Evolutionary conservation across 768 basidiomycete genomes (phyloP).

Genomic region (Kwoniella bestiolae): DNA sequence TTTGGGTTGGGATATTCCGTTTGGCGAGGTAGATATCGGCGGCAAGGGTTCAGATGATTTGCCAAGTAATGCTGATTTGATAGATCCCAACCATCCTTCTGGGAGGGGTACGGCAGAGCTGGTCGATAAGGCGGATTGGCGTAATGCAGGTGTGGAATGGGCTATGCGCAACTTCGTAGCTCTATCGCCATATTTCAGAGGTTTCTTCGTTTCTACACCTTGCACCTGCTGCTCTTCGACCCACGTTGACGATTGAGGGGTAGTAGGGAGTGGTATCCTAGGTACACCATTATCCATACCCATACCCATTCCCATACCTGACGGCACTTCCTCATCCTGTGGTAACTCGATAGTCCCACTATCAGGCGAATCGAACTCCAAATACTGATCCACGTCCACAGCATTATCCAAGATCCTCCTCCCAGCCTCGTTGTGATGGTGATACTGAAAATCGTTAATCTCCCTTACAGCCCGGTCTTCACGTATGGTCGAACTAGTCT

Average conservation of each 20-base stretch:
- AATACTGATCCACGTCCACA: conserved; percentile 16
- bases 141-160: conserved; percentile 41
- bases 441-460: conserved; percentile 18
- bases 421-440: conserved; percentile 14
- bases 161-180: conserved; percentile 39
- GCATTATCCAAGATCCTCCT: conserved; percentile 18
- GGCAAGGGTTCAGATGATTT: neutral
- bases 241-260: neutral
- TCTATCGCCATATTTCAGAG: conserved; percentile 42
- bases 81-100: conserved; percentile 37
- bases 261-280: conserved; percentile 10
- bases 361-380: conserved; percentile 39
- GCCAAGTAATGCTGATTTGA: conserved; percentile 22
- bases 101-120: conserved; percentile 12
- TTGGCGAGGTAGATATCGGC: neutral
- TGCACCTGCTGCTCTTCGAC: neutral
- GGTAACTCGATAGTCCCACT: conserved; percentile 20
- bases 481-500: conserved; percentile 6
- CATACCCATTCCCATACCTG: neutral
- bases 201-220: conserved; percentile 9
- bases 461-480: conserved; percentile 21
- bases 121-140: conserved; percentile 1
- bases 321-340: conserved; percentile 7
- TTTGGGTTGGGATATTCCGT: conserved; percentile 5
- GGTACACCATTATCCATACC: conserved; percentile 10